Conservation (phyloP, 2,329 filamentous ascomycete genomes). For the Fusarium miscanthi region DNA sequence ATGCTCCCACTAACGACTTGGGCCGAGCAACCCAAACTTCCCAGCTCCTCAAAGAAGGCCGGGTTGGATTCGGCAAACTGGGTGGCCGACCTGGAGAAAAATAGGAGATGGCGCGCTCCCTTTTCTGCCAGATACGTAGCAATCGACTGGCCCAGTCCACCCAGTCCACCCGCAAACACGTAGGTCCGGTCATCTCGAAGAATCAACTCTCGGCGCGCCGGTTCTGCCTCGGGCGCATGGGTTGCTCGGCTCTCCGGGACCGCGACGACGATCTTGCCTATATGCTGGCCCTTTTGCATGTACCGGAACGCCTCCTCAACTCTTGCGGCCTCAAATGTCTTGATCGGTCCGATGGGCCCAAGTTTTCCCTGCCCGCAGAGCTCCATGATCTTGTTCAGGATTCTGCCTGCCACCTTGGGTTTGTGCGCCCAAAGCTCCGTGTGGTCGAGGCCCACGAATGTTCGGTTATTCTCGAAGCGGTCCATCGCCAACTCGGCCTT, state of each 20-base stretch:
- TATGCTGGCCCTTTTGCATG: conserved; percentile 57
- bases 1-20: conserved; percentile 49
- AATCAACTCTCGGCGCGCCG: background rate
- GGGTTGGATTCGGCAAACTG: conserved; percentile 5
- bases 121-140: conserved; percentile 9
- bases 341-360: conserved; percentile 32
- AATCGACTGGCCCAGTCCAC: conserved; percentile 29
- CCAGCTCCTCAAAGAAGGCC: conserved; percentile 1
- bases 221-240: background rate
- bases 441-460: conserved; percentile 50
- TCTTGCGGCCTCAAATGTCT: background rate
- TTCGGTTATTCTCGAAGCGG: conserved; percentile 53
- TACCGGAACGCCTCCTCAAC: conserved; percentile 51
- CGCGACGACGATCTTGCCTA: conserved; percentile 55
- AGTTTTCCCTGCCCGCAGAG: conserved; percentile 24
- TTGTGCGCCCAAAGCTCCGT: conserved; percentile 30
- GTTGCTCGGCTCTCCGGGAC: conserved; percentile 33
- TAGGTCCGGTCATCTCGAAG: conserved; percentile 32
- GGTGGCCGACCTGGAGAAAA: conserved; percentile 20
- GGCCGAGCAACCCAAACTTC: background rate
- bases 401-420: conserved; percentile 1
- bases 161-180: conserved; percentile 41
- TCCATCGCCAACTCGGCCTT: conserved; percentile 51
- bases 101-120: conserved; percentile 6
- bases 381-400: conserved; percentile 1